Conservation (phyloP, 2,329 filamentous ascomycete genomes). For the Ophioceras dolichostomum region DNA sequence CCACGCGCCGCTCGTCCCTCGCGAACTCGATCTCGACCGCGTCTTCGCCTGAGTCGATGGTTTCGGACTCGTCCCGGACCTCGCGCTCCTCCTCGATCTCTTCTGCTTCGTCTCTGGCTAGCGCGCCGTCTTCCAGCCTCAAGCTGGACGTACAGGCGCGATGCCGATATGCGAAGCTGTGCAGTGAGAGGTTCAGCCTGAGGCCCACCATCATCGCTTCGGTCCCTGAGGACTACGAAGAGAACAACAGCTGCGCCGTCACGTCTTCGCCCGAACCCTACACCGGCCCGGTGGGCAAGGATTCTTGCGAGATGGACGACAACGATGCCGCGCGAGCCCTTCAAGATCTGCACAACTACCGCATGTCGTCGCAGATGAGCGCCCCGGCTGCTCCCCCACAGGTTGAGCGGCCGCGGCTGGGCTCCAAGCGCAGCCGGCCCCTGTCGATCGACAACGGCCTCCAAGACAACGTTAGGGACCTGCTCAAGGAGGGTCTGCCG, state of each 20-base stretch:
- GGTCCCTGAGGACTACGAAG: constrained; percentile 44
- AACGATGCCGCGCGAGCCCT: constrained; percentile 47
- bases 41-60: constrained; percentile 56
- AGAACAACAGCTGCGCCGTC: constrained; percentile 23
- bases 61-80: constrained; percentile 48
- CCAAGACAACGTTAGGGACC: constrained; percentile 55
- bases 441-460: constrained; percentile 45
- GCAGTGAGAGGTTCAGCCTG: constrained; percentile 41
- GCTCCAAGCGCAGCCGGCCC: constrained; percentile 48
- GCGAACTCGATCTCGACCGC: constrained; percentile 50
- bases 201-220: constrained; percentile 39
- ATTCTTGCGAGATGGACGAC: constrained; percentile 37
- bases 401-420: constrained; percentile 22
- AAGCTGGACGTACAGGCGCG: constrained; percentile 50
- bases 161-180: constrained; percentile 47
- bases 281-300: constrained; percentile 37
- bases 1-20: constrained; percentile 45
- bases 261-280: constrained; percentile 47
- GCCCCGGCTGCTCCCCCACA: too few species aligned
- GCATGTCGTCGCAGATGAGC: constrained; percentile 16
- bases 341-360: constrained; percentile 47
- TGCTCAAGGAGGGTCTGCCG: too few species aligned
- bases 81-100: constrained; percentile 55
- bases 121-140: constrained; percentile 37
- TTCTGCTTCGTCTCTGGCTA: constrained; percentile 46